These are phyloP conservation scores for Annona cherimola DNA, from an alignment of 164 flowering plant species.

Conservation along the genomic window DNA sequence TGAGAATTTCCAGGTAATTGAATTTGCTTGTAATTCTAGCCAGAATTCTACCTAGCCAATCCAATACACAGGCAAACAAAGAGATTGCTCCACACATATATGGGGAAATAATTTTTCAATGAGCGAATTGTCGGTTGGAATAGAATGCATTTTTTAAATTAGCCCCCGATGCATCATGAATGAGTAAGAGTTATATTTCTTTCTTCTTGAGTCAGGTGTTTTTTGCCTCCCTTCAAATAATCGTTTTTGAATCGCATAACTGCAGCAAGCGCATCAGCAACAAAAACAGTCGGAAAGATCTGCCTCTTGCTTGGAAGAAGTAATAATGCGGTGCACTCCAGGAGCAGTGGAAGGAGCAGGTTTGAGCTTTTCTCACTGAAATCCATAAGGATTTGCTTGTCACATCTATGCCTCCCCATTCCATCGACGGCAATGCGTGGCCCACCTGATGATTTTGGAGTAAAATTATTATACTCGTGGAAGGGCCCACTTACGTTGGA, in stretches of 20 bases:
- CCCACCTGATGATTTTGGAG: neutral
- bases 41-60: too few species aligned
- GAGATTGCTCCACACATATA: too few species aligned
- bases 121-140: neutral
- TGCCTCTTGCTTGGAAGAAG: constrained; percentile 71
- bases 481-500: neutral
- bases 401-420: neutral
- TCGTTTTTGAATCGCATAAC: neutral
- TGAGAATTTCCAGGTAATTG: constrained; percentile 57
- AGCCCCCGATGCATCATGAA: neutral
- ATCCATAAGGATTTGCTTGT: constrained; percentile 26
- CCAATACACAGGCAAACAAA: too few species aligned
- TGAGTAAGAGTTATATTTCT: neutral
- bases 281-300: constrained; percentile 64
- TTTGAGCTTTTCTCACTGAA: constrained; percentile 53
- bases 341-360: constrained; percentile 71
- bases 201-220: neutral
- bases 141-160: neutral
- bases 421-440: neutral
- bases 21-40: neutral
- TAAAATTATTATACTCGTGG: neutral
- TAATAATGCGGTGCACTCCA: constrained; percentile 89
- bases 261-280: constrained; percentile 65
- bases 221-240: neutral
- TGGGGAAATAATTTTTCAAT: neutral